Evolutionary conservation across 192 early-diverging fungal genomes (phyloP).

Genomic region (Podila epigama): DNA sequence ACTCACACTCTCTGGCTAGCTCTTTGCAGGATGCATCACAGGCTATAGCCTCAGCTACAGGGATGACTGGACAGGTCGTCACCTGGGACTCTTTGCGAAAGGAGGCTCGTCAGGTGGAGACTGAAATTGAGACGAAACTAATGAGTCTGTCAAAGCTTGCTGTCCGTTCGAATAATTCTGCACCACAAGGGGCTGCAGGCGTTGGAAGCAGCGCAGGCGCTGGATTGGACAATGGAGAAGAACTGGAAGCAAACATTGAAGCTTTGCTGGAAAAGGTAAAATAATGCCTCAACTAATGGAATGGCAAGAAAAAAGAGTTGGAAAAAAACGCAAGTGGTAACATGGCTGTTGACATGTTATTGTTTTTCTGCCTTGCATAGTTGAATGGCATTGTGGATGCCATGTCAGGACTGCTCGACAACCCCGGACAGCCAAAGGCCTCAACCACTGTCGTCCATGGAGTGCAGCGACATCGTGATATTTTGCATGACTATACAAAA

Average conservation of each 20-base stretch:
- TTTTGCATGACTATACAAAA: constrained; percentile 79
- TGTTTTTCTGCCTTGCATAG: constrained; percentile 45
- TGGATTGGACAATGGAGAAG: constrained; percentile 31
- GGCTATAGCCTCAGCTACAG: constrained; percentile 36
- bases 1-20: constrained; percentile 18
- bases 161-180: constrained; percentile 19
- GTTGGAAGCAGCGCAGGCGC: constrained; percentile 13
- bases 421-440: constrained; percentile 47
- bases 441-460: constrained; percentile 76
- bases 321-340: background rate
- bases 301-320: background rate
- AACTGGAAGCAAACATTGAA: constrained; percentile 63
- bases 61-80: constrained; percentile 1
- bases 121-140: constrained; percentile 75
- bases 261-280: constrained; percentile 69
- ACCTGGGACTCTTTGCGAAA: constrained; percentile 75
- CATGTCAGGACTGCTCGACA: constrained; percentile 71
- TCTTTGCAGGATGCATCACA: constrained; percentile 29
- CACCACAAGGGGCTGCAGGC: constrained; percentile 14
- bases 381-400: constrained; percentile 63
- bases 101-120: constrained; percentile 75
- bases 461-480: constrained; percentile 79
- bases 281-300: background rate
- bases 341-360: background rate
- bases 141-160: constrained; percentile 59